phyloP scores from a whole-genome alignment of 495 filamentous ascomycete genomes.

The Daldinia vernicosa region DNA sequence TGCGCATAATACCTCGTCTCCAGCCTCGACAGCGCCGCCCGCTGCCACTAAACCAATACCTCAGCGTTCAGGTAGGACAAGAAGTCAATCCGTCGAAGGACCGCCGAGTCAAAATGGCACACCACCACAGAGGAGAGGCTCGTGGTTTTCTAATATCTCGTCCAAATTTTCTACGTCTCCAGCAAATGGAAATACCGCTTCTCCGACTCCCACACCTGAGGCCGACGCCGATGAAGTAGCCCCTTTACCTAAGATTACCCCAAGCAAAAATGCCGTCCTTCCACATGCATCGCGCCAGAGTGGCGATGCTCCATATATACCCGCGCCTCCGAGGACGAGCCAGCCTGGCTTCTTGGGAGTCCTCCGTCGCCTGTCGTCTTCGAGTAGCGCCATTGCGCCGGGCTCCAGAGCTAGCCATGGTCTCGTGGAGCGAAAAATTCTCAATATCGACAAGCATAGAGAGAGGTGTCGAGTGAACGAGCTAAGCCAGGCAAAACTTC shows the following conservation, averaged over 20 bases:
- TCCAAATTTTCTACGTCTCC: slow-evolving; percentile 88
- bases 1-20: slow-evolving; percentile 9
- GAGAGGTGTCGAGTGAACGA: slow-evolving; percentile 82
- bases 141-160: slow-evolving; percentile 92
- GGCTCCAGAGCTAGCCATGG: slow-evolving; percentile 57
- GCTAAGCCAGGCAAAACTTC: slow-evolving; percentile 79
- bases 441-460: slow-evolving; percentile 85
- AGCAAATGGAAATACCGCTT: slow-evolving; percentile 55
- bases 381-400: slow-evolving; percentile 59
- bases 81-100: slow-evolving; percentile 38
- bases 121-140: slow-evolving; percentile 68
- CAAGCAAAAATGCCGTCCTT: slow-evolving; percentile 62
- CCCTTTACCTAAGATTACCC: slow-evolving; percentile 63
- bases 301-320: slow-evolving; percentile 68
- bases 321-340: slow-evolving; percentile 69
- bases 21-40: slow-evolving; percentile 17
- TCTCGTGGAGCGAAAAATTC: slow-evolving; percentile 76
- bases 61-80: slow-evolving; percentile 34
- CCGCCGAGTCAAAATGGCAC: slow-evolving; percentile 30
- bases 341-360: slow-evolving; percentile 83
- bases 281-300: slow-evolving; percentile 58
- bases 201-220: slow-evolving; percentile 51
- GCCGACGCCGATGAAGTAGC: slow-evolving; percentile 63
- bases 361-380: slow-evolving; percentile 80
- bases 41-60: slow-evolving; percentile 37